Evolutionary conservation across 139 green algal species (phyloP).

Genomic region (Chara braunii): DNA sequence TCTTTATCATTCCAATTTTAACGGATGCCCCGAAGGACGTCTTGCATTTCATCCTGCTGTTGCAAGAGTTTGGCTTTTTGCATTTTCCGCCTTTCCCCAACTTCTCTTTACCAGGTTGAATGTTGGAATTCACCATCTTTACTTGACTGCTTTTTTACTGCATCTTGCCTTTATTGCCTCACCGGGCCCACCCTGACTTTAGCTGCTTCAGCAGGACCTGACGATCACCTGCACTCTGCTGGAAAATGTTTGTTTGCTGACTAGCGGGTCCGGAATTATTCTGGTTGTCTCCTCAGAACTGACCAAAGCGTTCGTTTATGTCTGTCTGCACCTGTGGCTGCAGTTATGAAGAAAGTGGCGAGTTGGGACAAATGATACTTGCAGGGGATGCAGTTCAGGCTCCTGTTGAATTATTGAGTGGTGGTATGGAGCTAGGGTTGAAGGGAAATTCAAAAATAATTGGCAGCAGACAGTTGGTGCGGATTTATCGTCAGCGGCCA

Average conservation of each 20-base stretch:
- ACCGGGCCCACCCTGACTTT: too few relatives aligned
- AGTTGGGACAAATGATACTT: neutral
- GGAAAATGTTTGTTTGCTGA: neutral
- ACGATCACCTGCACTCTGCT: too few relatives aligned
- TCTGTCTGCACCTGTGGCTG: neutral
- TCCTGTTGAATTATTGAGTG: neutral
- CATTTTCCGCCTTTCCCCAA: too few relatives aligned
- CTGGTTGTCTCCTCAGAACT: conserved; percentile 1
- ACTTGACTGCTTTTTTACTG: too few relatives aligned
- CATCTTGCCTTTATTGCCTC: too few relatives aligned
- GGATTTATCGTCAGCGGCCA: conserved; percentile 36
- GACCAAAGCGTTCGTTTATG: neutral
- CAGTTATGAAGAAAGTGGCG: conserved; percentile 6
- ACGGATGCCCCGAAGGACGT: too few relatives aligned
- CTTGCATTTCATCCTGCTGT: too few relatives aligned
- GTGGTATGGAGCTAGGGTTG: conserved; percentile 31
- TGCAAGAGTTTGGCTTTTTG: too few relatives aligned
- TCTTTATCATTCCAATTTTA: too few relatives aligned
- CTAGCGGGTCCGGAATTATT: neutral
- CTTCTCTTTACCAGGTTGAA: too few relatives aligned
- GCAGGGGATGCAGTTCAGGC: neutral
- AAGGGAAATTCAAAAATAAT: conserved; percentile 19
- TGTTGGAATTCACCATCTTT: too few relatives aligned
- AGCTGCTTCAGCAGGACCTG: too few relatives aligned
- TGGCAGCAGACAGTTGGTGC: conserved; percentile 29